Percentiles rank a stretch among this genome's conserved stretches.
Evolutionary conservation across 2,329 filamentous ascomycete species (phyloP).

Genomic region (Xylaria polymorpha): DNA sequence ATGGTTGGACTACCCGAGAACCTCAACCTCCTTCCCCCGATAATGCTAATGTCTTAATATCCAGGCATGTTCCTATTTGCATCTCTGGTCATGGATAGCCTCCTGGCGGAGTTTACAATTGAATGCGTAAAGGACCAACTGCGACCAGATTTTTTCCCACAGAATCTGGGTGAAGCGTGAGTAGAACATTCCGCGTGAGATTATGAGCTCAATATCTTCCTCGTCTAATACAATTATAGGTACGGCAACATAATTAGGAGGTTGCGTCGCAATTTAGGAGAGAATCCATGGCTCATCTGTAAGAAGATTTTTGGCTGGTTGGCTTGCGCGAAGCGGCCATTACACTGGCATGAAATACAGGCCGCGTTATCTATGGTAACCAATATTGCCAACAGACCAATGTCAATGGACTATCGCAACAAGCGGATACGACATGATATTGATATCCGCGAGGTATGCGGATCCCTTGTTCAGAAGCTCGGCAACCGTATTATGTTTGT

Average conservation of each 20-base stretch:
- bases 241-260: slow-evolving; percentile 48
- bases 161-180: slow-evolving; percentile 16
- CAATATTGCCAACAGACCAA: slow-evolving; percentile 14
- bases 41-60: neutral
- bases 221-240: slow-evolving; percentile 40
- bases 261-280: slow-evolving; percentile 34
- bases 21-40: neutral
- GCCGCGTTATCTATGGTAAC: slow-evolving; percentile 50
- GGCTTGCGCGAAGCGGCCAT: slow-evolving; percentile 53
- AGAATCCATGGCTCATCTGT: slow-evolving; percentile 43
- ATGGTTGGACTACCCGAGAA: slow-evolving; percentile 7
- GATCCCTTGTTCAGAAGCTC: slow-evolving; percentile 52
- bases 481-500: slow-evolving; percentile 53
- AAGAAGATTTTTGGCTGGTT: slow-evolving; percentile 55
- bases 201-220: neutral
- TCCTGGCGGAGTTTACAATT: slow-evolving; percentile 42
- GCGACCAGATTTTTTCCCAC: neutral
- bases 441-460: slow-evolving; percentile 50
- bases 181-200: neutral
- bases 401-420: slow-evolving; percentile 41
- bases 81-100: slow-evolving; percentile 47
- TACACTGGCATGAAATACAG: slow-evolving; percentile 57
- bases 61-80: slow-evolving; percentile 52
- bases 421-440: slow-evolving; percentile 44
- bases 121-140: slow-evolving; percentile 39